Percentiles rank a stretch among this genome's conserved stretches.
These are phyloP conservation scores for Candida coquimbonensis DNA, from an alignment of 805 yeast species.

Conservation along the genomic window DNA sequence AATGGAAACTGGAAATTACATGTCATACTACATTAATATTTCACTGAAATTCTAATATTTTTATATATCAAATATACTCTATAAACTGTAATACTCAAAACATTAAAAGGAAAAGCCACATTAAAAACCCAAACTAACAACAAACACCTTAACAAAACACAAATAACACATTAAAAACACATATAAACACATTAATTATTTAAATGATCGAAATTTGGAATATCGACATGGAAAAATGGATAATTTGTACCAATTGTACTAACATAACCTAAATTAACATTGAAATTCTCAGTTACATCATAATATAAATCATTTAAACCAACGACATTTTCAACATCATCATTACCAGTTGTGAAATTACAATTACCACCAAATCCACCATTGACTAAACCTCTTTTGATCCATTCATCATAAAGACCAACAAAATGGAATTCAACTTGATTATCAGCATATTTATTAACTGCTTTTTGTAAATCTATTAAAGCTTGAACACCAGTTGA, in stretches of 20 bases:
- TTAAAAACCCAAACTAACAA: too few species aligned
- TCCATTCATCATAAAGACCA: slow-evolving; percentile 83
- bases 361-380: slow-evolving; percentile 66
- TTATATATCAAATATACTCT: not conserved
- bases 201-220: slow-evolving; percentile 39
- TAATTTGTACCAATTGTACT: slow-evolving; percentile 60
- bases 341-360: slow-evolving; percentile 20
- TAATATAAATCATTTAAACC: slow-evolving; percentile 12
- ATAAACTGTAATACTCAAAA: not conserved
- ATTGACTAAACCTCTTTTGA: slow-evolving; percentile 63
- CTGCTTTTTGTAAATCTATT: slow-evolving; percentile 66
- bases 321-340: slow-evolving; percentile 11
- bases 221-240: slow-evolving; percentile 74
- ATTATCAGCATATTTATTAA: slow-evolving; percentile 68
- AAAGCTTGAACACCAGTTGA: slow-evolving; percentile 74
- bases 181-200: slow-evolving; percentile 3
- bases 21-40: too few species aligned
- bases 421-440: slow-evolving; percentile 88
- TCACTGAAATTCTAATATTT: too few species aligned
- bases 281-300: slow-evolving; percentile 18
- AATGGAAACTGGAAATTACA: too few species aligned
- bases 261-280: slow-evolving; percentile 29
- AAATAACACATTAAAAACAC: too few species aligned
- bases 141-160: too few species aligned
- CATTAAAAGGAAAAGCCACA: not conserved